phyloP scores from a whole-genome alignment of 2,329 filamentous ascomycete genomes.

The Sporothrix luriei region DNA sequence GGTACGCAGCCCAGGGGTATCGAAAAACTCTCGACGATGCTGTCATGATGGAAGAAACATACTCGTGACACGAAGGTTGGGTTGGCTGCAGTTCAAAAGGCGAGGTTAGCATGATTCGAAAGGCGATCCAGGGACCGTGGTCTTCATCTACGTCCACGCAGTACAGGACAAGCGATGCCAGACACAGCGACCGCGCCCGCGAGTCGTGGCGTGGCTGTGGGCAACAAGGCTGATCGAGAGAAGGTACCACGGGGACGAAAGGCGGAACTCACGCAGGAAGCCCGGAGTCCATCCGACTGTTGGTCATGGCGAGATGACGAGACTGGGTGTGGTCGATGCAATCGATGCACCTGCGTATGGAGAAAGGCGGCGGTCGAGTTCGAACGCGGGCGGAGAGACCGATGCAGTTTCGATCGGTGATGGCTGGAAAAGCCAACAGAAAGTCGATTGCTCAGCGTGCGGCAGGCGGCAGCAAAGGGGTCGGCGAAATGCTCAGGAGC shows the following conservation, averaged over 20 bases:
- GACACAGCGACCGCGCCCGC: background rate
- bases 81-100: conserved; percentile 56
- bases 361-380: conserved; percentile 10
- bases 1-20: background rate
- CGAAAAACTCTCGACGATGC: background rate
- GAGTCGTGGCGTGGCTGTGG: conserved; percentile 8
- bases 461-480: background rate
- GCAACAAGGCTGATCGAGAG: conserved; percentile 18
- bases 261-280: conserved; percentile 60
- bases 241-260: background rate
- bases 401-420: conserved; percentile 10
- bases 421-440: background rate
- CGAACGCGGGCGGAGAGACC: background rate
- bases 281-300: conserved; percentile 54
- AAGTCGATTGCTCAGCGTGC: background rate
- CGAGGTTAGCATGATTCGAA: conserved; percentile 26
- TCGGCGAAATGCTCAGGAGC: conserved; percentile 9
- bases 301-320: conserved; percentile 28
- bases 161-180: conserved; percentile 1
- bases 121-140: background rate
- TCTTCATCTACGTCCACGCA: background rate
- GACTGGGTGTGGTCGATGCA: conserved; percentile 2
- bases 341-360: conserved; percentile 13
- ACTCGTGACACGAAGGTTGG: conserved; percentile 95
- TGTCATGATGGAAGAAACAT: conserved; percentile 45